Base-by-base conservation (phyloP, 1,284 basidiomycete species). In the Ustilago bromivora region DNA sequence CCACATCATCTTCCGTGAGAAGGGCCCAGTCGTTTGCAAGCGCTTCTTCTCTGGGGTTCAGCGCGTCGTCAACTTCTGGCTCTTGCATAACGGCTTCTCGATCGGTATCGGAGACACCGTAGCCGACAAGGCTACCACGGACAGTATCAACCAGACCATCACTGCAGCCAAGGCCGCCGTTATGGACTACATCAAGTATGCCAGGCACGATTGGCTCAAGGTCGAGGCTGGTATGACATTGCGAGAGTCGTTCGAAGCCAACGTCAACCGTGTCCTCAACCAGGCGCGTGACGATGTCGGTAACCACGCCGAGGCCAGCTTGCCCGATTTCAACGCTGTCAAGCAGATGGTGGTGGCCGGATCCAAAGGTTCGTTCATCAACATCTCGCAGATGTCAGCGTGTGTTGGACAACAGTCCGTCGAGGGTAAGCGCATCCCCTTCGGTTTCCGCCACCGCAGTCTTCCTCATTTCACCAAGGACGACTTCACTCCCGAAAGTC, bases 281-380 rank as follows among this genome's bases (percentile, higher is more conserved):
- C 90, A 92, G 88, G 97, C 96, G 76, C 95, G 96, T 90, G 97
- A 99, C 86, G 90, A 91, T 74, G 95, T 94, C 46, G 97, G 97
- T 89, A 94, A 94, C 85, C 93, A 93, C 61, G 97, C 96, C 17
- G 95, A 99, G 88, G 92, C 94, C 88, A 93, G 93, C 85, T 89
- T 99, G 90, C 98, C 98, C 89, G 94, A 95, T 86, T 95, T 96
- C 88, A 99, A 99, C 89, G 98, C 98, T 83, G 96, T 99, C 89
- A 99, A 99, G 90, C 96, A 99, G 90, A 99, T 99, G 97, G 96
- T 99, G 82, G 94, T 96, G 11, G 95, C 97, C 13, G 96, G 97
- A 51, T 97, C 97, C 34, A 99, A 99, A 88, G 96, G 96, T 88
- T 87, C 87, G 6, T 88, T 88, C 89, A 99, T 99, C 90, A 99